A percentile compares a stretch with the other conserved stretches of the same genome.
Evolutionary conservation across 345 rosid species (phyloP).

Genomic region (Salix brachista): DNA sequence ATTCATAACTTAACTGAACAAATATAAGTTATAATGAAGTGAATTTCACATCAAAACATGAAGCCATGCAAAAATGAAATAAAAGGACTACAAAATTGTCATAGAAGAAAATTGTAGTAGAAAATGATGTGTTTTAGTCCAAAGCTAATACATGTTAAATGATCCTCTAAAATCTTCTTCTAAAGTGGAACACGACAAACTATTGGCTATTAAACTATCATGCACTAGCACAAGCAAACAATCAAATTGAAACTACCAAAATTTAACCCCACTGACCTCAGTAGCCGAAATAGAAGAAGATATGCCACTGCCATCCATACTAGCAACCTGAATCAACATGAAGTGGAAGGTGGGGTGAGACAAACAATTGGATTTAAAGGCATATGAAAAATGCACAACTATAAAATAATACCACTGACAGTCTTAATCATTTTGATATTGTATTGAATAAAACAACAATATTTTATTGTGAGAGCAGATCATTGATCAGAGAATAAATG

Average conservation of each 20-base stretch:
- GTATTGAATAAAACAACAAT: too few species aligned
- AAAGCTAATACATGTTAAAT: not conserved
- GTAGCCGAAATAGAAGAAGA: constrained; percentile 43
- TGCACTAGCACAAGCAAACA: not conserved
- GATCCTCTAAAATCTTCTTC: not conserved
- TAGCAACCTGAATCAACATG: constrained; percentile 36
- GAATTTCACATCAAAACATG: not conserved
- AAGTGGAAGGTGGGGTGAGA: not conserved
- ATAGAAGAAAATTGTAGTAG: not conserved
- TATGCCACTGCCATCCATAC: constrained; percentile 29
- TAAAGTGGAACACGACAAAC: too few species aligned
- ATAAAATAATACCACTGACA: not conserved
- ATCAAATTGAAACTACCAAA: not conserved
- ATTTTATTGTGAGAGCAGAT: too few species aligned
- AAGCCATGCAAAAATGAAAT: not conserved
- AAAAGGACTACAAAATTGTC: not conserved
- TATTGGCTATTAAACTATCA: not conserved
- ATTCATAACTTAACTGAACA: not conserved
- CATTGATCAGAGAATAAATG: too few species aligned
- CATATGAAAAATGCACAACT: not conserved
- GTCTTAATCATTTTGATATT: too few species aligned
- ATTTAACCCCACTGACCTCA: constrained; percentile 48
- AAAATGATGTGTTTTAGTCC: too few species aligned
- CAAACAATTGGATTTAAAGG: not conserved
- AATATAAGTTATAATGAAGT: not conserved